Evolutionary conservation across 495 filamentous ascomycete species (phyloP).

Genomic region (Aspergillus affinis): DNA sequence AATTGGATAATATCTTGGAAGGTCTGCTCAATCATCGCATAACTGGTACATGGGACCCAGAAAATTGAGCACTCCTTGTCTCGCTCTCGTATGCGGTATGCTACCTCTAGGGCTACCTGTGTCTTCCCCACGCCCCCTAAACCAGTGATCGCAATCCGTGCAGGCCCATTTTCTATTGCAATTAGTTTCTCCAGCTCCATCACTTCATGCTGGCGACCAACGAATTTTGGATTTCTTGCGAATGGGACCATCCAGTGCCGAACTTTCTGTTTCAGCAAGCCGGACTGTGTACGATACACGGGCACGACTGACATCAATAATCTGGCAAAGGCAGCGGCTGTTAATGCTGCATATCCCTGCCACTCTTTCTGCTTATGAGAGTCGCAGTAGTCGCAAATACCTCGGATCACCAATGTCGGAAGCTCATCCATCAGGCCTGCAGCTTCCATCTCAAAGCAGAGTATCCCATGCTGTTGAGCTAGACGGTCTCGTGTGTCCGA

Average conservation of each 20-base stretch:
- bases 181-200: conserved; percentile 6
- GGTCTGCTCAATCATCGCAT: conserved; percentile 40
- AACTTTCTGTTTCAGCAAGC: not conserved
- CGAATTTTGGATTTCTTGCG: conserved; percentile 11
- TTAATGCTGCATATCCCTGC: conserved; percentile 8
- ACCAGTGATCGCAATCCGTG: conserved; percentile 36
- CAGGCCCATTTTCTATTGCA: not conserved
- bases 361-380: conserved; percentile 11
- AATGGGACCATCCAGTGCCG: not conserved
- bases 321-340: conserved; percentile 3
- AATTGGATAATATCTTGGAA: conserved; percentile 41
- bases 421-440: too few relatives aligned
- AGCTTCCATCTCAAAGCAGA: conserved; percentile 40
- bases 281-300: not conserved
- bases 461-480: conserved; percentile 22
- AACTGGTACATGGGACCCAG: conserved; percentile 46
- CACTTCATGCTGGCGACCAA: conserved; percentile 11
- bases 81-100: conserved; percentile 39
- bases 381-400: not conserved
- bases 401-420: too few relatives aligned
- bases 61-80: conserved; percentile 42
- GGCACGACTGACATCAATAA: conserved; percentile 5
- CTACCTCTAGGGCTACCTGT: conserved; percentile 50
- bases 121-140: conserved; percentile 52
- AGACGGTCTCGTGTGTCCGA: conserved; percentile 23